A percentile compares a stretch with the other conserved stretches of the same genome.
phyloP scores from a whole-genome alignment of 305 asterid species.

The Salvia sclarea region DNA sequence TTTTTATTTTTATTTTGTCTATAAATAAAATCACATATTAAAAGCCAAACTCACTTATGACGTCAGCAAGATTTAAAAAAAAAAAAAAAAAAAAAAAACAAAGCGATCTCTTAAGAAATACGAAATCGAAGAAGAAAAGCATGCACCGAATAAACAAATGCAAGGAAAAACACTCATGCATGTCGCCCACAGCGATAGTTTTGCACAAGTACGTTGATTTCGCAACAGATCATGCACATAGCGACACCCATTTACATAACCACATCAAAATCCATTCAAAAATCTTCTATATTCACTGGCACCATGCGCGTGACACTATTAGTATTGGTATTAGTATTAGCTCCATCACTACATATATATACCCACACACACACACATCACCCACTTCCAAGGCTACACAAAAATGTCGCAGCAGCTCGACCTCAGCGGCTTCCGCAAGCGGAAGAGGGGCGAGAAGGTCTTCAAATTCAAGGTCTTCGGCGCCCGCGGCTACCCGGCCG shows the following conservation, averaged over 20 bases:
- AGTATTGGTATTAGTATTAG: too few species aligned
- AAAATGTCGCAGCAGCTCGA: constrained; percentile 55
- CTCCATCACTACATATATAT: not conserved
- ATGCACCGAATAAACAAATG: constrained; percentile 41
- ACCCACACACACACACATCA: not conserved
- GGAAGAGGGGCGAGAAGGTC: constrained; percentile 80
- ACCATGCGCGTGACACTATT: constrained; percentile 67
- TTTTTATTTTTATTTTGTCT: not conserved
- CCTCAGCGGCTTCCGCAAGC: constrained; percentile 59
- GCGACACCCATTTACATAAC: constrained; percentile 49
- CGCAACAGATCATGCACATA: constrained; percentile 61
- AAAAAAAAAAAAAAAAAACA: too few species aligned
- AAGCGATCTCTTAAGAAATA: constrained; percentile 6
- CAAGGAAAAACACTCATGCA: constrained; percentile 39
- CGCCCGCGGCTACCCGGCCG: constrained; percentile 75
- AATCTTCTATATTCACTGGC: constrained; percentile 49
- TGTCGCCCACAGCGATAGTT: constrained; percentile 50
- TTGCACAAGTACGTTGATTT: constrained; percentile 44
- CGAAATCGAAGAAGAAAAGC: constrained; percentile 51
- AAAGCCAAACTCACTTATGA: not conserved
- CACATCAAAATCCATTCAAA: constrained; percentile 28
- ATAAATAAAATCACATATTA: not conserved
- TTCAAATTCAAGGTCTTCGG: constrained; percentile 81
- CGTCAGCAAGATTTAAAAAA: not conserved
- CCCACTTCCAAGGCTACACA: too few species aligned